Conservation (phyloP, 345 rosid species). For the Eucalyptus virginea region DNA sequence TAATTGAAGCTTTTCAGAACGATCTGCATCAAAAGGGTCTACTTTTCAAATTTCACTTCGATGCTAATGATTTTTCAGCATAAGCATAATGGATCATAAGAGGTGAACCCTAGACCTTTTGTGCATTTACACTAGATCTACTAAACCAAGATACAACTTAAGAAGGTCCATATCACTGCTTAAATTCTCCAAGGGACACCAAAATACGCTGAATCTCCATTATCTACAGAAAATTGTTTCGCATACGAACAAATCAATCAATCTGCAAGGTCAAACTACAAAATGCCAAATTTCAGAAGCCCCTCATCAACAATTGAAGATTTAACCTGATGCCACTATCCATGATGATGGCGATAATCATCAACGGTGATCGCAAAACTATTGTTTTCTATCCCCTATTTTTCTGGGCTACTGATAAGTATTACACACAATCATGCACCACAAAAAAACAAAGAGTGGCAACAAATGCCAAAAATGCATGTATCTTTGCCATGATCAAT, state of each 20-base stretch:
- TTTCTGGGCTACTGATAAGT: background rate
- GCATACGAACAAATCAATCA: background rate
- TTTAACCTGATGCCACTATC: background rate
- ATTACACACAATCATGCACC: background rate
- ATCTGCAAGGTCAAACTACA: background rate
- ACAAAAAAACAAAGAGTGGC: background rate
- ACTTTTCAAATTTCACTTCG: background rate
- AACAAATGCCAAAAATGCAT: background rate
- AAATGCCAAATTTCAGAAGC: background rate
- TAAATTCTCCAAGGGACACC: background rate
- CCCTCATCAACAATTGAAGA: background rate
- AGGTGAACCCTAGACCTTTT: background rate
- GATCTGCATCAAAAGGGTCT: background rate
- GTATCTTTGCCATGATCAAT: background rate
- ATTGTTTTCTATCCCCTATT: background rate
- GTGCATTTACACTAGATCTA: background rate
- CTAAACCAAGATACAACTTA: background rate
- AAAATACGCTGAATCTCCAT: background rate
- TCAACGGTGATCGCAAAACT: background rate
- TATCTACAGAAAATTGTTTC: background rate
- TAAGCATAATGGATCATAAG: background rate
- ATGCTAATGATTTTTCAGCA: background rate
- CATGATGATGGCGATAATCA: background rate
- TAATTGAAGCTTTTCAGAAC: background rate
- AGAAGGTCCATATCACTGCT: background rate